Percentiles rank a stretch among this genome's conserved stretches.
Conservation (phyloP, 768 basidiomycete species). For the Mycena pura region DNA sequence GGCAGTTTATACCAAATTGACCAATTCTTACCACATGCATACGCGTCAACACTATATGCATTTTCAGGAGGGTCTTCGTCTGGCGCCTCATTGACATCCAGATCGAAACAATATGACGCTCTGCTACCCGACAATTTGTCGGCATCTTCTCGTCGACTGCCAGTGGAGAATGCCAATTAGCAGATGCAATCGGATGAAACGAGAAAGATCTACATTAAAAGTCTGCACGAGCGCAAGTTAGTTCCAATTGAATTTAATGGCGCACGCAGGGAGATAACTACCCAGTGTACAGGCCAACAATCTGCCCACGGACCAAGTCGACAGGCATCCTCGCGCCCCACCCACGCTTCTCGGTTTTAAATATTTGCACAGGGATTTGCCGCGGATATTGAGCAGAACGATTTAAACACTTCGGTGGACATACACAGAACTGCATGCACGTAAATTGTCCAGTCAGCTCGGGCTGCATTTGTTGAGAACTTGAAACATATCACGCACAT, state of each 20-base stretch:
- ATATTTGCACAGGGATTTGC: constrained; percentile 50
- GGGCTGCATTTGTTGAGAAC: too few relatives aligned
- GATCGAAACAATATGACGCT: constrained; percentile 63
- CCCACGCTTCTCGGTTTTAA: constrained; percentile 49
- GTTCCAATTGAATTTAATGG: too few relatives aligned
- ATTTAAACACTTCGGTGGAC: constrained; percentile 40
- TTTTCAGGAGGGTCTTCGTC: constrained; percentile 39
- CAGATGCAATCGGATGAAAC: not conserved
- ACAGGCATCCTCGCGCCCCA: constrained; percentile 53
- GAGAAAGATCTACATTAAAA: constrained; percentile 48
- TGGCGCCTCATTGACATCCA: constrained; percentile 61
- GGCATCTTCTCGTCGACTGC: constrained; percentile 53
- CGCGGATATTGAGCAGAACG: constrained; percentile 54
- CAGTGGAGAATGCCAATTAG: not conserved
- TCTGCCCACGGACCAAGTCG: constrained; percentile 33
- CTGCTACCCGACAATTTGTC: constrained; percentile 41
- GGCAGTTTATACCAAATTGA: too few relatives aligned
- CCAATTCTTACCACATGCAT: constrained; percentile 56
- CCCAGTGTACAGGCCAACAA: constrained; percentile 76
- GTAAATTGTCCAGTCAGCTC: too few relatives aligned
- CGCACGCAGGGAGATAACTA: constrained; percentile 34
- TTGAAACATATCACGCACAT: too few relatives aligned
- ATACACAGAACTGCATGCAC: constrained; percentile 37
- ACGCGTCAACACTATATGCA: constrained; percentile 63
- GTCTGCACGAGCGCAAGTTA: constrained; percentile 34